These are phyloP conservation scores for Cyclotella cryptica DNA, from an alignment of 108 stramenopile species.

Conservation along the genomic window DNA sequence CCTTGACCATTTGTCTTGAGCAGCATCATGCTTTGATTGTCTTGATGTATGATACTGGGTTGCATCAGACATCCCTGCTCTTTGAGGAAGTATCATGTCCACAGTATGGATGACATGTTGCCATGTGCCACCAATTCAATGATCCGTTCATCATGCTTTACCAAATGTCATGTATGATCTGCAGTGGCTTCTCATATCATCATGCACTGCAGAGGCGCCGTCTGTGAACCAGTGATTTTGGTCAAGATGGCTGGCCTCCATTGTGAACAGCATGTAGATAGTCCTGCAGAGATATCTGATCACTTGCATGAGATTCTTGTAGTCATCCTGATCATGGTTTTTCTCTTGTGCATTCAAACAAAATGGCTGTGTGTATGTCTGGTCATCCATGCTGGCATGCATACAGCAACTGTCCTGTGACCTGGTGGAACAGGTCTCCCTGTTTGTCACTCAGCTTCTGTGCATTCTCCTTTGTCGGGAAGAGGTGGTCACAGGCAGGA, in stretches of 20 bases:
- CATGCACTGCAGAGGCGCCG: not conserved
- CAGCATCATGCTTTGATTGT: slow-evolving; percentile 62
- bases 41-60: slow-evolving; percentile 52
- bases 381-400: not conserved
- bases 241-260: not conserved
- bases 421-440: not conserved
- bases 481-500: not conserved
- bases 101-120: slow-evolving; percentile 54
- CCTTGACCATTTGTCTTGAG: slow-evolving; percentile 56
- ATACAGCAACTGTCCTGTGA: not conserved
- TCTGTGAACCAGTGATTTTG: not conserved
- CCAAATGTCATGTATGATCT: slow-evolving; percentile 55
- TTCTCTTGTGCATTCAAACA: not conserved
- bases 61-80: slow-evolving; percentile 52
- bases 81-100: slow-evolving; percentile 59
- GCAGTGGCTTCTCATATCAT: slow-evolving; percentile 40
- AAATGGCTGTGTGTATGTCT: not conserved
- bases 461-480: no score
- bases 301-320: not conserved
- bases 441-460: not conserved
- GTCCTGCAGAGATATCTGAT: not conserved
- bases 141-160: not conserved
- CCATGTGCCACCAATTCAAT: slow-evolving; percentile 46
- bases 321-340: not conserved
- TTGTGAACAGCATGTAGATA: not conserved